These are phyloP conservation scores for Botrytis cinerea DNA, from an alignment of 2,329 filamentous ascomycete genomes.

Conservation along the genomic window DNA sequence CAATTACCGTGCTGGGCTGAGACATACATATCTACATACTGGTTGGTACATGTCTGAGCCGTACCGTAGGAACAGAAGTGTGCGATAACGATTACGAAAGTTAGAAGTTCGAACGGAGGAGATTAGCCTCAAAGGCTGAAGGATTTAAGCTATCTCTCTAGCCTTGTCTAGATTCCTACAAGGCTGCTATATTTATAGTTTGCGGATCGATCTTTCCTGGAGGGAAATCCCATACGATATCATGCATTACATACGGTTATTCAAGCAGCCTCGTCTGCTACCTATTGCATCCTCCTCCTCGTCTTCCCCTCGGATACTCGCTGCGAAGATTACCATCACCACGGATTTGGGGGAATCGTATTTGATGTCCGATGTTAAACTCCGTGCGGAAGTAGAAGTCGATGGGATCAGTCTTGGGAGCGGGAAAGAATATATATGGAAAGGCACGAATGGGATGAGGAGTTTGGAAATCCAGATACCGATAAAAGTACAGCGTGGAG, in stretches of 20 bases:
- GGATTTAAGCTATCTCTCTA: neutral
- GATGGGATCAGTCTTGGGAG: constrained; percentile 16
- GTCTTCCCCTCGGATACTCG: constrained; percentile 34
- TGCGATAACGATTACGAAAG: constrained; percentile 6
- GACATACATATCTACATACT: constrained; percentile 10
- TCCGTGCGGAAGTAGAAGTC: constrained; percentile 31
- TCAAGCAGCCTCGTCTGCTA: constrained; percentile 58
- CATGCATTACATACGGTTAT: constrained; percentile 67
- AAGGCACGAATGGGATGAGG: constrained; percentile 35
- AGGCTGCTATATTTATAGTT: neutral
- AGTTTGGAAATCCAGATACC: constrained; percentile 34
- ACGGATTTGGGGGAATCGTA: constrained; percentile 60
- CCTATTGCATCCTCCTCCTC: constrained; percentile 37
- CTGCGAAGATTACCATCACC: constrained; percentile 61
- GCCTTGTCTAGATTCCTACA: constrained; percentile 2
- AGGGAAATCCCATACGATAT: neutral
- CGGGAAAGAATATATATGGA: constrained; percentile 33
- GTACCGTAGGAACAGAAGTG: constrained; percentile 7
- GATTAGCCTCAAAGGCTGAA: constrained; percentile 15
- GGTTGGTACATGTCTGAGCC: neutral
- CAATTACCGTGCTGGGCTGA: constrained; percentile 10
- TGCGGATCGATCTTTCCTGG: neutral
- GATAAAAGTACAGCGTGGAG: neutral
- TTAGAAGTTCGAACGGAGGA: neutral
- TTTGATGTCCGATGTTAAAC: constrained; percentile 37